A percentile compares a stretch with the other conserved stretches of the same genome.
phyloP scores from a whole-genome alignment of 192 early-diverging fungal species.

The Pilaira anomala region DNA sequence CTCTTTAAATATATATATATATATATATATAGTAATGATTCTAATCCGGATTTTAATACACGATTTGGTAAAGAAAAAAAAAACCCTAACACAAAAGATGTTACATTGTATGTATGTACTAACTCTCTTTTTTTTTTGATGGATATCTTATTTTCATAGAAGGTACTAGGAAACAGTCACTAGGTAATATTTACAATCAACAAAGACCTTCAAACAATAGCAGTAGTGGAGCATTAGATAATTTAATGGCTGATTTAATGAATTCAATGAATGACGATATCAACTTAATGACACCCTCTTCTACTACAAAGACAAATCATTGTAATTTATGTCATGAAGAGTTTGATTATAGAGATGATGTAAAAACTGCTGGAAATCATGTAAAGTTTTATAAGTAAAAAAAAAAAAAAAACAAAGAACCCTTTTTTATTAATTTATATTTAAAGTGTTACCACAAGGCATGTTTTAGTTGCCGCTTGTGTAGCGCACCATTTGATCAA shows the following conservation, averaged over 20 bases:
- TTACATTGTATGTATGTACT: background rate
- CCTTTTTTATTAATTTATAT: background rate
- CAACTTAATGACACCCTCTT: background rate
- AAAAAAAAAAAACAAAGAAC: background rate
- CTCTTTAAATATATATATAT: too few relatives aligned
- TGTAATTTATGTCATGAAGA: slow-evolving; percentile 26
- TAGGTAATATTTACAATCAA: slow-evolving; percentile 4
- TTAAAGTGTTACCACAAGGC: slow-evolving; percentile 41
- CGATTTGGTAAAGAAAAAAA: slow-evolving; percentile 13
- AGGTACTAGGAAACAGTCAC: slow-evolving; percentile 10
- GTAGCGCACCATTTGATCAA: slow-evolving; percentile 39
- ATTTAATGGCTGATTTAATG: slow-evolving; percentile 32
- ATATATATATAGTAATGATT: slow-evolving; percentile 4
- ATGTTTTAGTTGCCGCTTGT: slow-evolving; percentile 58
- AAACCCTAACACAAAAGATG: background rate
- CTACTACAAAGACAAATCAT: background rate
- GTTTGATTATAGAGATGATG: slow-evolving; percentile 29
- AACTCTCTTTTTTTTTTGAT: too few relatives aligned
- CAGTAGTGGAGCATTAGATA: slow-evolving; percentile 27
- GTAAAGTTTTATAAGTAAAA: background rate
- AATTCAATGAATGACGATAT: slow-evolving; percentile 28
- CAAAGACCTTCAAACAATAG: slow-evolving; percentile 4
- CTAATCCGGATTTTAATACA: slow-evolving; percentile 1
- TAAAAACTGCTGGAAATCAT: slow-evolving; percentile 19
- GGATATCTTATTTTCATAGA: background rate